Base-by-base conservation (phyloP, 2,329 filamentous ascomycete genomes). In the Exophiala sideris region DNA sequence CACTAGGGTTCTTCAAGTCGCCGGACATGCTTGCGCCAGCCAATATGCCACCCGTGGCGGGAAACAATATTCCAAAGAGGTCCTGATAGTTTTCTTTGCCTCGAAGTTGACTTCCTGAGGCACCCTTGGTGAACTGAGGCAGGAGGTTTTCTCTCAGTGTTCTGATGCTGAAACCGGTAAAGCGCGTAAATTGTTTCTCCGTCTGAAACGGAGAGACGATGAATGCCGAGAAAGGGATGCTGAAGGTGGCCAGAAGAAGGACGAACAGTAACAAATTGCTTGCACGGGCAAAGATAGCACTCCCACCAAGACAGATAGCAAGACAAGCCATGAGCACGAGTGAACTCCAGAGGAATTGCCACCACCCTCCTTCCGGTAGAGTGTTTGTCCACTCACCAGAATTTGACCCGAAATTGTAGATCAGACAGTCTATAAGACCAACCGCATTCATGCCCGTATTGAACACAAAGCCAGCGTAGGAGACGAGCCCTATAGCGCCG, bases 371-470 rank as follows among this genome's bases (percentile, higher is more conserved):
- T 62, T 88, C 79, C 0, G 84, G 83, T 33, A 95, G 78, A 45
- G 80, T 75, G 14, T 82, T 77, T 24, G 73, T 72, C 77, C 80
- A 80, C 45, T 77, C 79, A 12, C 83, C 83, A 46, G 76, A 75
- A 14, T 69, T 63, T 3, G 75, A 67, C 1, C 86, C 88, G 64
- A 91, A 82, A 63, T 91, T 91, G 58, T 91, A 79, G 48, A 83
- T 83, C 52, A 95, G 78, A 64, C 89, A 95, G 71, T 94, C 88
- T 59, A 95, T 82, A 42, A 95, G 77, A 74, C 89, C 90, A 40
- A 95, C 89, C 20, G 91, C 83, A 66, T 95, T 95, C 78, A 95
- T 82, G 35, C 88, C 88, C 1, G 89, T 91, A 67, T 92, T 95
- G 66, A 95, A 83, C 2, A 88, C 86, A 60, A 89, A 88, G n/a